Evolutionary conservation across 2,329 filamentous ascomycete species (phyloP).

Genomic region (Ceratocystis diversiconidia): DNA sequence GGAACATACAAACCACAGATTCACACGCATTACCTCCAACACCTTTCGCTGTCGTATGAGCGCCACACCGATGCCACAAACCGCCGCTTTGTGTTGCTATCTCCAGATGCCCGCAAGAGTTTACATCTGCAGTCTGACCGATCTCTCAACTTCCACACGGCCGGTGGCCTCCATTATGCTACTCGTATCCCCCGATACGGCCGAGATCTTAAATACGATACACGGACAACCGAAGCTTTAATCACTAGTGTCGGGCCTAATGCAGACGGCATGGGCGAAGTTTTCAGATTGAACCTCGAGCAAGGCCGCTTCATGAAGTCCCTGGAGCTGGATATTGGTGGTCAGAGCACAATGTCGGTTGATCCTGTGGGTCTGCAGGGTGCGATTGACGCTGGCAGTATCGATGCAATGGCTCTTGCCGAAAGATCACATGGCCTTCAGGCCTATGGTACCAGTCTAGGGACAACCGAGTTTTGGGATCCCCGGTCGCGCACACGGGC

Average conservation of each 20-base stretch:
- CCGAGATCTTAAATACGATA: slow-evolving; percentile 74
- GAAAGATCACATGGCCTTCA: slow-evolving; percentile 79
- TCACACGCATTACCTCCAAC: slow-evolving; percentile 86
- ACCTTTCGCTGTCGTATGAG: slow-evolving; percentile 83
- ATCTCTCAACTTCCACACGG: slow-evolving; percentile 83
- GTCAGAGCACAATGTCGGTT: slow-evolving; percentile 34
- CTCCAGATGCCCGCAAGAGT: slow-evolving; percentile 84
- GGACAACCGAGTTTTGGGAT: slow-evolving; percentile 98
- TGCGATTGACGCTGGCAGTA: slow-evolving; percentile 68
- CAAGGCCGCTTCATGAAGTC: slow-evolving; percentile 86
- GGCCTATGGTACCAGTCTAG: slow-evolving; percentile 84
- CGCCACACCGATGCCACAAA: slow-evolving; percentile 88
- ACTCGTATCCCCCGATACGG: slow-evolving; percentile 88
- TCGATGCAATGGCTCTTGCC: slow-evolving; percentile 77
- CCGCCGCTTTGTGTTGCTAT: slow-evolving; percentile 77
- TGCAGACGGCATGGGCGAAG: slow-evolving; percentile 72
- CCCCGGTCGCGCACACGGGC: slow-evolving; percentile 68
- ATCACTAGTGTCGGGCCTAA: slow-evolving; percentile 81
- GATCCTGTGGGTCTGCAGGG: slow-evolving; percentile 68
- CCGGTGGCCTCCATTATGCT: slow-evolving; percentile 72
- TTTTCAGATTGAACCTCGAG: slow-evolving; percentile 85
- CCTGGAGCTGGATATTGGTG: slow-evolving; percentile 80
- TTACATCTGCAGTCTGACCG: slow-evolving; percentile 87
- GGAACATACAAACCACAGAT: slow-evolving; percentile 67
- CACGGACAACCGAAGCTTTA: slow-evolving; percentile 67